A percentile compares a stretch with the other conserved stretches of the same genome.
Evolutionary conservation across 192 early-diverging fungal genomes (phyloP).

Genomic region (Umbelopsis sp.): DNA sequence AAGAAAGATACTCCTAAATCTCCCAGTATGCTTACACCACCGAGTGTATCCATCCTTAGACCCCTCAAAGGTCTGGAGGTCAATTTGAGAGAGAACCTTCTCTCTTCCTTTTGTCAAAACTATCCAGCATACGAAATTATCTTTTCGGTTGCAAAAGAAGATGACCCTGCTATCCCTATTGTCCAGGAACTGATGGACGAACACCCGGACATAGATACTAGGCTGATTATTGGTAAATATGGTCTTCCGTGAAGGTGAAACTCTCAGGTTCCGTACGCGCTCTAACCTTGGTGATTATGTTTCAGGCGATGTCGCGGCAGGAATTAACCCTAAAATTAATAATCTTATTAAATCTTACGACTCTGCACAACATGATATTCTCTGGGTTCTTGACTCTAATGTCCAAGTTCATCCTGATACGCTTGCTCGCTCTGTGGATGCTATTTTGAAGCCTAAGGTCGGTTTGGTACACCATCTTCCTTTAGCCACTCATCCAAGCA

Average conservation of each 20-base stretch:
- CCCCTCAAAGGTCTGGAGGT: slow-evolving; percentile 93
- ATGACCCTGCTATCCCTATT: slow-evolving; percentile 83
- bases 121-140: slow-evolving; percentile 90
- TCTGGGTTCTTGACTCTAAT: slow-evolving; percentile 97
- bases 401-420: slow-evolving; percentile 78
- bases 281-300: background rate
- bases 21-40: slow-evolving; percentile 45
- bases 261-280: background rate
- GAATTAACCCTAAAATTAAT: slow-evolving; percentile 96
- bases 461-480: slow-evolving; percentile 97
- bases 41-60: slow-evolving; percentile 89
- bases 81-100: slow-evolving; percentile 79
- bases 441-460: slow-evolving; percentile 68
- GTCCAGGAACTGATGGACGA: slow-evolving; percentile 67
- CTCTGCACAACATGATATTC: slow-evolving; percentile 76
- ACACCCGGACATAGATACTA: slow-evolving; percentile 75
- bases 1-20: slow-evolving; percentile 35
- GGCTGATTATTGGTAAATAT: slow-evolving; percentile 81
- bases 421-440: slow-evolving; percentile 80
- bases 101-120: slow-evolving; percentile 82
- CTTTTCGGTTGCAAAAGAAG: slow-evolving; percentile 80
- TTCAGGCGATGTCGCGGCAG: slow-evolving; percentile 68
- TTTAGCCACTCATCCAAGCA: slow-evolving; percentile 69
- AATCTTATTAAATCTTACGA: slow-evolving; percentile 87
- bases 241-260: too few species aligned